Percentiles rank a stretch among this genome's conserved stretches.
These are phyloP conservation scores for Thymus mandschuricus DNA, from an alignment of 257 asterid species.

Conservation along the genomic window DNA sequence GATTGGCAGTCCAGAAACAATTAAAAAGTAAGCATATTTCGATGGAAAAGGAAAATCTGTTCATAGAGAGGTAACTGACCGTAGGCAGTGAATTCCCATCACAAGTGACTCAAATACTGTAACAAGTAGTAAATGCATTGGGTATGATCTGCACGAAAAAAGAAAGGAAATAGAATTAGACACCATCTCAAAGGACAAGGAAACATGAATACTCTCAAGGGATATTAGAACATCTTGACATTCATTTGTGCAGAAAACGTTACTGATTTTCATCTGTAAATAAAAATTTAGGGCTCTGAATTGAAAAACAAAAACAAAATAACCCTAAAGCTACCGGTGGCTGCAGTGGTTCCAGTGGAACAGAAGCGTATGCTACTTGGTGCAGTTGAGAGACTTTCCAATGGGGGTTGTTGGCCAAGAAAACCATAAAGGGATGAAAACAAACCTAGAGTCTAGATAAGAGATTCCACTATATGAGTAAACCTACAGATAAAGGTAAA, in stretches of 20 bases:
- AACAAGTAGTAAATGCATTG: conserved; percentile 82
- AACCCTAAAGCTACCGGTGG: conserved; percentile 60
- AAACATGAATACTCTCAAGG: conserved; percentile 9
- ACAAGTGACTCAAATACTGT: conserved; percentile 69
- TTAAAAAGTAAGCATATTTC: background rate
- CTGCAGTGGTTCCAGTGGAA: conserved; percentile 61
- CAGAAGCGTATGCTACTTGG: conserved; percentile 48
- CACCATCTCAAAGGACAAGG: too few relatives aligned
- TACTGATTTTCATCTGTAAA: conserved; percentile 3
- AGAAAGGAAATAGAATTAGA: background rate
- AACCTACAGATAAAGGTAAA: conserved; percentile 26
- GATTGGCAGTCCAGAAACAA: conserved; percentile 41
- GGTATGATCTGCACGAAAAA: conserved; percentile 56
- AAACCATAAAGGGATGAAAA: conserved; percentile 17
- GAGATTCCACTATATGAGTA: conserved; percentile 8
- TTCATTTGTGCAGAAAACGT: background rate
- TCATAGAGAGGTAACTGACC: conserved; percentile 49
- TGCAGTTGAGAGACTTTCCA: conserved; percentile 45
- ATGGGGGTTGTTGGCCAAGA: conserved; percentile 55
- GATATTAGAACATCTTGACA: conserved; percentile 16
- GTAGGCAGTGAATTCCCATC: conserved; percentile 65
- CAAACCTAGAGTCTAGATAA: conserved; percentile 10
- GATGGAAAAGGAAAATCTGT: conserved; percentile 12
- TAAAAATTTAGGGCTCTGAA: background rate
- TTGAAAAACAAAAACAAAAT: conserved; percentile 1